Evolutionary conservation across 1,284 basidiomycete genomes (phyloP), one percentile per base, ranked within the genome.

Genomic region (Marasmius sp.): DNA sequence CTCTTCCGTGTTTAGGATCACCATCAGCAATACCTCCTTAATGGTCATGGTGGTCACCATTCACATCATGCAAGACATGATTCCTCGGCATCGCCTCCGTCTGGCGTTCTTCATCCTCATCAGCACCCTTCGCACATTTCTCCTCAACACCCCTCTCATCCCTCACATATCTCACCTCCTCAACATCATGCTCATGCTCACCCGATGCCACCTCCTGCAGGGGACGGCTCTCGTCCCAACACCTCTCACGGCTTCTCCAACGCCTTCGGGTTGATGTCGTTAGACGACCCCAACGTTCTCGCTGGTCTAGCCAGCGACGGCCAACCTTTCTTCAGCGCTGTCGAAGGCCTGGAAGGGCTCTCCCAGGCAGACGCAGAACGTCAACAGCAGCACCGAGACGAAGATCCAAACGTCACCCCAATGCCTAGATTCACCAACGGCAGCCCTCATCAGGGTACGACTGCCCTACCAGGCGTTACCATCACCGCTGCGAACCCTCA

Each of bases 241-340:
- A 58, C 61, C 55, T 66, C 59, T 64, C 69, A 69, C 49, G 82
- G 83, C 3, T 86, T 91, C 69, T 86, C 84, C 2, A 83, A 80
- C 50, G 86, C 85, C 1, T 90, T 91, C 69, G 89, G 87, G 6
- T 79, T 87, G 58, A 84, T 91, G 86, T 84, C 83, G 22, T 79
- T 91, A 56, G 88, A 90, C 62, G 88, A 91, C 68, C 83, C 85
- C 2, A 81, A 81, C 61, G 85, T 86, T 9, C 76, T 89, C 37
- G 85, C 86, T 0, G 84, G 85, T 1, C 75, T 89, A 49, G 73
- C 84, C 3, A 71, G 70, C 14, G 85, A 87, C 62, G 82, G 79
- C 2, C 78, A 79, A 14, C 83, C 87, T 0, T 91, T 90, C 77
- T 90, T 91, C 70, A 70, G 72, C 33, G 51, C 36, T 6, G n/a